These are phyloP conservation scores for Cladobotryum protrusum DNA, from an alignment of 2,329 filamentous ascomycete genomes.

Conservation along the genomic window DNA sequence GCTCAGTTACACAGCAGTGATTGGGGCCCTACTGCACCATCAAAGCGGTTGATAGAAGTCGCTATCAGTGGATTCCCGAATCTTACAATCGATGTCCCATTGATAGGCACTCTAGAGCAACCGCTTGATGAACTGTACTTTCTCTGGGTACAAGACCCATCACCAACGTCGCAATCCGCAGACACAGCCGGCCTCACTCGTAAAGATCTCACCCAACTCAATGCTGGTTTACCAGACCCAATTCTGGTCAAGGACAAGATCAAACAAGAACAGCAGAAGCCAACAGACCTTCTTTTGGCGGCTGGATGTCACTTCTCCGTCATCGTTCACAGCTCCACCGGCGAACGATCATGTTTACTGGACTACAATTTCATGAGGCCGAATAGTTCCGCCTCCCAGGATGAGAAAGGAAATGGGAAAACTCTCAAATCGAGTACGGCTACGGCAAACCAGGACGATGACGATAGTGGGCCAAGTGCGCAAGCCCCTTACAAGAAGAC, in stretches of 20 bases:
- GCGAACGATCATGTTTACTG: conserved; percentile 13
- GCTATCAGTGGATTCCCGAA: conserved; percentile 13
- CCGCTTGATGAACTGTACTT: conserved; percentile 31
- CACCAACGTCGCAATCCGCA: not conserved
- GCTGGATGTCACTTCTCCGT: conserved; percentile 22
- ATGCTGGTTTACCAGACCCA: not conserved
- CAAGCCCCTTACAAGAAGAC: conserved; percentile 25
- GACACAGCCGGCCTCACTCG: conserved; percentile 6
- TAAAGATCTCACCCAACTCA: conserved; percentile 5
- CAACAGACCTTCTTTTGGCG: conserved; percentile 14
- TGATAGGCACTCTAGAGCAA: conserved; percentile 26
- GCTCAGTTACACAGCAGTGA: conserved; percentile 11
- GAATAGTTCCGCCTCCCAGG: not conserved
- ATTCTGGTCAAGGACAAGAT: conserved; percentile 12
- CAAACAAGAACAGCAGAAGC: conserved; percentile 2
- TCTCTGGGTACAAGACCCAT: conserved; percentile 26
- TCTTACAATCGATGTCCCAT: conserved; percentile 19
- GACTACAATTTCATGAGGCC: conserved; percentile 22
- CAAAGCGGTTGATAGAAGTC: conserved; percentile 17
- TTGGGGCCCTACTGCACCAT: conserved; percentile 11
- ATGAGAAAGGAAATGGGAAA: no score
- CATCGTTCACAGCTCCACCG: conserved; percentile 12
- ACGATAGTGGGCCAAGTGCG: conserved; percentile 3
- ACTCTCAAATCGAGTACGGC: not conserved
- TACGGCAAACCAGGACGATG: not conserved